Evolutionary conservation across 306 rosid species (phyloP).

Genomic region (Inga leiocalycina): DNA sequence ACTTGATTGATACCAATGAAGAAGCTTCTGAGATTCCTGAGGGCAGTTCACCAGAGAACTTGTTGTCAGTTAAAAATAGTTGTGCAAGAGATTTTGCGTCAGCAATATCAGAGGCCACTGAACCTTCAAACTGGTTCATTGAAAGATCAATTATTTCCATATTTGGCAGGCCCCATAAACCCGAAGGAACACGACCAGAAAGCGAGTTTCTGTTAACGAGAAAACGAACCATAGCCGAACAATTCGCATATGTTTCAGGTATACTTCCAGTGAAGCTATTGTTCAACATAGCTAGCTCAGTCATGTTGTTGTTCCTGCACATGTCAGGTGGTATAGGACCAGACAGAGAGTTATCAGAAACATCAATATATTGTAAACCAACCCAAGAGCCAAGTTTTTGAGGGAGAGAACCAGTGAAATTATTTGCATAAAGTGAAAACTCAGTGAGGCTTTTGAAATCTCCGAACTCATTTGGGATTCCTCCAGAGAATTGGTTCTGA

Average conservation of each 20-base stretch:
- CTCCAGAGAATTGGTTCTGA: conserved; percentile 49
- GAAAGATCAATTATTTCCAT: conserved; percentile 48
- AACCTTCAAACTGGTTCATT: conserved; percentile 63
- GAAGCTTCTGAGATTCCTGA: conserved; percentile 48
- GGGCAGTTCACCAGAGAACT: conserved; percentile 59
- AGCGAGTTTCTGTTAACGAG: conserved; percentile 55
- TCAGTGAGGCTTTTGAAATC: conserved; percentile 8
- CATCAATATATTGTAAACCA: conserved; percentile 50
- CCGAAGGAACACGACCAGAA: conserved; percentile 58
- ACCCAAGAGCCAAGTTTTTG: conserved; percentile 54
- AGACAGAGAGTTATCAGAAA: conserved; percentile 54
- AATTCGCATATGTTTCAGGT: conserved; percentile 53
- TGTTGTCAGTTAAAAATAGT: conserved; percentile 41
- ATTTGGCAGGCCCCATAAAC: conserved; percentile 59
- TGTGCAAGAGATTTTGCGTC: conserved; percentile 53
- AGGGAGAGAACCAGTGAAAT: conserved; percentile 55
- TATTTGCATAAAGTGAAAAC: conserved; percentile 36
- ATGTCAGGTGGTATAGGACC: conserved; percentile 66
- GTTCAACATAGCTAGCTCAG: conserved; percentile 44
- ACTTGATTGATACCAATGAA: conserved; percentile 39
- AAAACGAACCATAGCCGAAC: conserved; percentile 47
- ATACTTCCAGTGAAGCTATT: conserved; percentile 61
- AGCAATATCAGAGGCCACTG: conserved; percentile 51
- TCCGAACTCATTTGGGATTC: conserved; percentile 55
- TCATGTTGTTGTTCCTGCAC: conserved; percentile 56